These are phyloP conservation scores for Backusella circina DNA, from an alignment of 192 early-diverging fungal species.

Conservation along the genomic window DNA sequence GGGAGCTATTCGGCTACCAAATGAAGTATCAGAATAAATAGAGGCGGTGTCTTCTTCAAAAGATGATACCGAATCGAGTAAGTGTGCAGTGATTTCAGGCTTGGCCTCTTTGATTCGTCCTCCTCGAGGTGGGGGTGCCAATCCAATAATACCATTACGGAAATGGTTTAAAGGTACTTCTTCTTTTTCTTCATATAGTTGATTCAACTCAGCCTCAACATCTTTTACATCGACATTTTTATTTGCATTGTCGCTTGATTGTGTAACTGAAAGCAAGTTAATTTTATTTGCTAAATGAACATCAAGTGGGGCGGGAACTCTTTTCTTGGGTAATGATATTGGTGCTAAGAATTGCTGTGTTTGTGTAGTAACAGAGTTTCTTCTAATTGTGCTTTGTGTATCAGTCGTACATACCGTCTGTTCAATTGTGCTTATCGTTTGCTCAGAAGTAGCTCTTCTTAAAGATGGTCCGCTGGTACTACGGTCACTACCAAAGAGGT, in stretches of 20 bases:
- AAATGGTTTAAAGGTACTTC: background rate
- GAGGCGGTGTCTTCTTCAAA: background rate
- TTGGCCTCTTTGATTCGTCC: constrained; percentile 1
- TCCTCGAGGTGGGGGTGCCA: constrained; percentile 5
- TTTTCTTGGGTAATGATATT: background rate
- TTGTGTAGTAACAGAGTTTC: background rate
- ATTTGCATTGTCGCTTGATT: background rate
- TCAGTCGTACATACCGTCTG: background rate
- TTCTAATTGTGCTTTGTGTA: background rate
- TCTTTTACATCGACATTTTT: background rate
- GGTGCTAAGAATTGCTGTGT: background rate
- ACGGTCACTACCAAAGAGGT: background rate
- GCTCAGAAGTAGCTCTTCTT: background rate
- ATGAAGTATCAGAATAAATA: background rate
- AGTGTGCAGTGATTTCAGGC: background rate
- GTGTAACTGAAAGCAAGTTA: background rate
- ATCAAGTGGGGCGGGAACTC: background rate
- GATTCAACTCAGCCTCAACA: background rate
- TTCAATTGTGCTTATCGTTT: background rate
- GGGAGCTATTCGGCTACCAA: background rate
- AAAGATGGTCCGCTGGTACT: background rate
- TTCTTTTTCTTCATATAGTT: background rate
- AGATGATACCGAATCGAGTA: background rate
- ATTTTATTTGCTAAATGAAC: background rate
- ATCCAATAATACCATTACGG: background rate